Conservation (phyloP, 1,139 yeast species). For the Blastobotrys ciferrii region DNA sequence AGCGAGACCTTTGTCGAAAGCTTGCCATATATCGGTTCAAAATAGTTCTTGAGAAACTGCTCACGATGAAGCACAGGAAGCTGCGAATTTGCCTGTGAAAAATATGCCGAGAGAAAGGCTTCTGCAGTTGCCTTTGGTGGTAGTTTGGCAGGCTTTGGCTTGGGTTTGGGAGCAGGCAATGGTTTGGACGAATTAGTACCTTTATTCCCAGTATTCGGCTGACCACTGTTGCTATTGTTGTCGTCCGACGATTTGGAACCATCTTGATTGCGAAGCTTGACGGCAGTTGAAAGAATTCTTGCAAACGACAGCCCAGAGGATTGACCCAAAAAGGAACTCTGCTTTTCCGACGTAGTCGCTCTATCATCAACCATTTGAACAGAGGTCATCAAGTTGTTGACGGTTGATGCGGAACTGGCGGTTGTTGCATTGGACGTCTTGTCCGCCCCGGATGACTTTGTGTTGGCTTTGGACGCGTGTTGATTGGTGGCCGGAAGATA, state of each 20-base stretch:
- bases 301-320: constrained; percentile 71
- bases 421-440: constrained; percentile 11
- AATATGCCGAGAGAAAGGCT: constrained; percentile 61
- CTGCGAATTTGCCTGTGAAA: constrained; percentile 79
- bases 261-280: constrained; percentile 46
- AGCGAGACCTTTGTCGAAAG: constrained; percentile 54
- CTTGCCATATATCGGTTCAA: constrained; percentile 75
- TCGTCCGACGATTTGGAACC: constrained; percentile 4
- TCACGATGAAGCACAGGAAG: constrained; percentile 81
- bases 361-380: constrained; percentile 33
- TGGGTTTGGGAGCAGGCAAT: constrained; percentile 15
- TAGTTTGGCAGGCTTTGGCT: constrained; percentile 48
- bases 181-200: not conserved
- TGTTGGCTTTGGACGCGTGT: not conserved
- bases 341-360: constrained; percentile 22
- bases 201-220: not conserved
- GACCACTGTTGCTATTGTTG: not conserved
- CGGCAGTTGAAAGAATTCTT: constrained; percentile 70
- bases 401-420: constrained; percentile 21
- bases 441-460: not conserved
- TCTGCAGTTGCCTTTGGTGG: constrained; percentile 76
- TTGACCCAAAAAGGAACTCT: constrained; percentile 45
- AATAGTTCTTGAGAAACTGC: constrained; percentile 60
- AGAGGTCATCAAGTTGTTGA: constrained; percentile 29
- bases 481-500: not conserved